phyloP scores from a whole-genome alignment of 208 protist genomes.

The Crithidia brevicula region DNA sequence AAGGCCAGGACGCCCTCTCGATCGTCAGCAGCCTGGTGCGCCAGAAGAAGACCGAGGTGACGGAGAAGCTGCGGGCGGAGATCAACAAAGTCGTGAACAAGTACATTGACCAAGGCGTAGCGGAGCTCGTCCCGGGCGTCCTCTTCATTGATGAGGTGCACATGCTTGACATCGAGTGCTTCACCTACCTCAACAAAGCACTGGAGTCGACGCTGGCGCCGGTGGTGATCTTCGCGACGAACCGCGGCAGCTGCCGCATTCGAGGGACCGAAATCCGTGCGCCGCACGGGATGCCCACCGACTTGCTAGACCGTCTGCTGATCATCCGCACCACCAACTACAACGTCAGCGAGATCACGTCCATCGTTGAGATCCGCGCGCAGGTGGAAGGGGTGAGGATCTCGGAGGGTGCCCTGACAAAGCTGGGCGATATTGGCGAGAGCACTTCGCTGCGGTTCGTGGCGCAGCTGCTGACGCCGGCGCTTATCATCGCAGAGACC shows the following conservation, averaged over 20 bases:
- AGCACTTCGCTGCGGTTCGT: constrained; percentile 97
- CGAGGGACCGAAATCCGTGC: constrained; percentile 98
- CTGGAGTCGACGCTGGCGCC: constrained; percentile 99
- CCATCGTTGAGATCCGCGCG: constrained; percentile 96
- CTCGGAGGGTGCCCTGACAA: constrained; percentile 89
- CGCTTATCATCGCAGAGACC: constrained; percentile 94
- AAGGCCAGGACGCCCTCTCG: constrained; percentile 97
- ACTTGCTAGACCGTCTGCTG: constrained; percentile 99
- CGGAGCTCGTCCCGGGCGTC: constrained; percentile 99
- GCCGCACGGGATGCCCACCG: constrained; percentile 99
- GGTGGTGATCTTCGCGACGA: constrained; percentile 99
- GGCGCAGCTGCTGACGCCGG: constrained; percentile 98
- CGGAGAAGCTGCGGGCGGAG: constrained; percentile 99
- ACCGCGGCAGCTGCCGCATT: constrained; percentile 97
- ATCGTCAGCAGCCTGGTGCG: constrained; percentile 98
- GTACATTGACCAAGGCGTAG: constrained; percentile 99
- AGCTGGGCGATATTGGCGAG: constrained; percentile 94
- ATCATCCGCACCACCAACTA: constrained; percentile 99
- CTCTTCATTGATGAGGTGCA: constrained; percentile 99
- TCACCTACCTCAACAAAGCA: constrained; percentile 99
- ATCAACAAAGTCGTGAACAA: constrained; percentile 99
- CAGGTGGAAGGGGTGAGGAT: constrained; percentile 96
- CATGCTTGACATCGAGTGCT: constrained; percentile 99
- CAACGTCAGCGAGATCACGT: constrained; percentile 94
- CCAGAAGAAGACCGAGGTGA: constrained; percentile 99